Base-by-base conservation (phyloP, 1,284 basidiomycete species). In the Moesziomyces globuligerus region DNA sequence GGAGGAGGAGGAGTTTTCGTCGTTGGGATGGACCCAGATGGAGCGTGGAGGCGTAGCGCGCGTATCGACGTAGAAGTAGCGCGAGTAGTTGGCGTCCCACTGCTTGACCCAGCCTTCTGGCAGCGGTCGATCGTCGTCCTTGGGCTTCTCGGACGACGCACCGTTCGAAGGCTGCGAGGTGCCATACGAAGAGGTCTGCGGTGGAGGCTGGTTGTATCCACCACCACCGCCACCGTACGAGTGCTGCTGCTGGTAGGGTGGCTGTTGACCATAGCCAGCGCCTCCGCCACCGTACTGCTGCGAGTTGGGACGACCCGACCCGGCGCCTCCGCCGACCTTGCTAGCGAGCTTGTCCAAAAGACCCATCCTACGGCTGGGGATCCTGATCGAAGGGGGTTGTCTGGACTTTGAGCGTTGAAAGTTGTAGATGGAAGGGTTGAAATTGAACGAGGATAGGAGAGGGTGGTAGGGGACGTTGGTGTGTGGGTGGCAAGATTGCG, bases 41-140 rank as follows among this genome's bases (percentile, higher is more conserved):
- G 77, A 79, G 3, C 74, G 62, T 1, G 80, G 79, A 7, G 80
- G 80, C 13, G 65, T 75, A 7, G 72, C 68, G 18, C 53, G 49
- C 17, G 80, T 81, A 55, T 81, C 76, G 23, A 81, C 80, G 66
- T 75, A 81, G 38, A 81, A 81, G 72, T 75, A 69, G 38, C 72
- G 72, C 25, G 60, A 71, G 70, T 81, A 80, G 58, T 80, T 77
- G 58, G 29, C 50, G 48, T 80, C 75, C 67, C 69, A 80, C 53
- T 80, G 78, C 73, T 77, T 76, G 32, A 78, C 73, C 76, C 76
- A 80, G 34, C 78, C 78, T 1, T 72, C 65, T 6, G 76, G 76
- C 9, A 79, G 48, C 1, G 75, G 71, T 7, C 77, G 67, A 24
- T 72, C 47, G 55, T 76, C 74, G 24, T 75, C 73, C 41, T 42